Evolutionary conservation across 2,329 filamentous ascomycete species (phyloP), one percentile per base, ranked within the genome.

Genomic region (Rhynchosporium graminicola): DNA sequence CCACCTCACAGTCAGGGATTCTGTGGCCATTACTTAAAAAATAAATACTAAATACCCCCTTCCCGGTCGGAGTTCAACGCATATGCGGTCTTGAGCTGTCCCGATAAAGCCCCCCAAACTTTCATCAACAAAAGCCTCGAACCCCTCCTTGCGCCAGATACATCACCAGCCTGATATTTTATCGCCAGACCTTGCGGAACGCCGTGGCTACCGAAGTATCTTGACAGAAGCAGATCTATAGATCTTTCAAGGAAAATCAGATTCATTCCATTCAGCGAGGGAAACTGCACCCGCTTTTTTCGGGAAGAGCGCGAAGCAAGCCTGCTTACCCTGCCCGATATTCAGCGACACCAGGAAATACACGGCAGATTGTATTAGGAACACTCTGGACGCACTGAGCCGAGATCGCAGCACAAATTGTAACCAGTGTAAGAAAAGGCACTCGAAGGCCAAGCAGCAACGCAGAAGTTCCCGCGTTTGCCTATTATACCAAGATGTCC

Each of bases 401-500:
- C 29, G 3, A 38, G 6, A 12, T 40, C n/a, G 31, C 10, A 40
- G 33, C 20, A 28, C 43, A 4, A 58, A 40, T 3, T 36, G 47
- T 8, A 3, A 4, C 20, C 43, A 20, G 15, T 26, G n/a, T 29
- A 47, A 13, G 45, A 12, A 28, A 58, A 13, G n/a, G 5, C 52
- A 38, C 9, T 26, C 31, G 20, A n/a, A 47, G 33, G 33, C 40
- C 15, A 38, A 48, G 56, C 8, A 28, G 10, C 9, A 5, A 6
- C 5, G 33, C 5, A 36, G 33, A 10, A 36, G 12, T 6, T 12
- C 13, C 31, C 31, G 7, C 15, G 31, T 29, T 9, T 38, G 33
- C 36, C 57, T 52, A 42, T 15, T 29, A 55, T 54, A 43, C 20
- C 50, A 67, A 56, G 36, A 74, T 74, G 73, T 74, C 73, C 68